Evolutionary conservation across 257 asterid species (phyloP).

Genomic region (Fraxinus quadrangulata): DNA sequence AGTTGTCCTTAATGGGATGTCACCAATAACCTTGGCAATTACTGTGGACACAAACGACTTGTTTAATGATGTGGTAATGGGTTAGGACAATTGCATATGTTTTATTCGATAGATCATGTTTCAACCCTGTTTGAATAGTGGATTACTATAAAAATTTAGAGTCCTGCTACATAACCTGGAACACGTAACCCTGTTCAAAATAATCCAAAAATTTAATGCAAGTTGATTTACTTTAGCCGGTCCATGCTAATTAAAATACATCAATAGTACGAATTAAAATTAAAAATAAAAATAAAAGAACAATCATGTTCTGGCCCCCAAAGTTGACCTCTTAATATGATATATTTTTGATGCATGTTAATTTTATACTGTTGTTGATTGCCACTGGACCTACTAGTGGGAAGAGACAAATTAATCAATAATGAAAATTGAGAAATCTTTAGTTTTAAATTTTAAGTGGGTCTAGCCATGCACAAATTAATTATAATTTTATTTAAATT

Average conservation of each 20-base stretch:
- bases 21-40: not conserved
- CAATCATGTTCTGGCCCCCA: not conserved
- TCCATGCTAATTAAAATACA: no score
- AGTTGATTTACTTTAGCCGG: no score
- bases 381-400: not conserved
- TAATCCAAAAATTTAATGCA: no score
- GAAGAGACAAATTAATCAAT: not conserved
- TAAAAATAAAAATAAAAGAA: no score
- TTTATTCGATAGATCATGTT: no score
- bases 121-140: no score
- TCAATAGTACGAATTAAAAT: no score
- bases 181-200: no score
- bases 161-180: no score
- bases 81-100: not conserved
- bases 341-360: not conserved
- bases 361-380: not conserved
- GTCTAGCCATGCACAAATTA: not conserved
- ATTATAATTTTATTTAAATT: no score
- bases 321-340: slow-evolving; percentile 33
- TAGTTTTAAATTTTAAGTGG: not conserved
- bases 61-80: not conserved
- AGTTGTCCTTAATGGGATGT: not conserved
- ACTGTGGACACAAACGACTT: not conserved
- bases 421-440: not conserved
- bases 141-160: no score